Evolutionary conservation across 257 asterid genomes (phyloP).

Genomic region (Capsicum rhomboideum): DNA sequence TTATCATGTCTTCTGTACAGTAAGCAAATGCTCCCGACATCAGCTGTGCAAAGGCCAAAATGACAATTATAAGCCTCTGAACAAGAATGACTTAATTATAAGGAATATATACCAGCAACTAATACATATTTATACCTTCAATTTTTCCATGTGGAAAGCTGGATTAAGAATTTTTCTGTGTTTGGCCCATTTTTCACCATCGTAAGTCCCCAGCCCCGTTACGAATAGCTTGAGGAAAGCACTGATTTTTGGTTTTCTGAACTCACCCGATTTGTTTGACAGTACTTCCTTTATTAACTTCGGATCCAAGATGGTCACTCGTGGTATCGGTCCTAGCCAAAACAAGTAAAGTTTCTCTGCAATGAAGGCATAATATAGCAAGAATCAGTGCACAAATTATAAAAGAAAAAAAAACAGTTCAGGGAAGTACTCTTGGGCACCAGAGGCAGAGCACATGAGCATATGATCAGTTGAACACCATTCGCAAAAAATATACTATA

Average conservation of each 20-base stretch:
- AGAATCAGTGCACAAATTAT: neutral
- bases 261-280: constrained; percentile 7
- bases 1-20: constrained; percentile 3
- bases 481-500: neutral
- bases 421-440: too few relatives aligned
- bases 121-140: constrained; percentile 5
- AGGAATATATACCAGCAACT: neutral
- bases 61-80: neutral
- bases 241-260: neutral
- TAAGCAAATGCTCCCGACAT: neutral
- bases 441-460: too few relatives aligned
- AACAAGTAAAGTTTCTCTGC: constrained; percentile 2
- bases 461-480: too few relatives aligned
- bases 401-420: neutral
- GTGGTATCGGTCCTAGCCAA: constrained; percentile 4
- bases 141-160: constrained; percentile 29
- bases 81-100: neutral
- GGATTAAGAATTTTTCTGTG: constrained; percentile 23
- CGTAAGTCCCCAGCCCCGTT: constrained; percentile 23
- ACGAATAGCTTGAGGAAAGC: constrained; percentile 18
- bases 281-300: constrained; percentile 7
- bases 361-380: neutral
- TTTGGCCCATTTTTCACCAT: constrained; percentile 29
- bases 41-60: neutral
- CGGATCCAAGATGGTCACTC: constrained; percentile 19